These are phyloP conservation scores for Cryphonectria nitschkei DNA, from an alignment of 2,329 filamentous ascomycete genomes.

Conservation along the genomic window DNA sequence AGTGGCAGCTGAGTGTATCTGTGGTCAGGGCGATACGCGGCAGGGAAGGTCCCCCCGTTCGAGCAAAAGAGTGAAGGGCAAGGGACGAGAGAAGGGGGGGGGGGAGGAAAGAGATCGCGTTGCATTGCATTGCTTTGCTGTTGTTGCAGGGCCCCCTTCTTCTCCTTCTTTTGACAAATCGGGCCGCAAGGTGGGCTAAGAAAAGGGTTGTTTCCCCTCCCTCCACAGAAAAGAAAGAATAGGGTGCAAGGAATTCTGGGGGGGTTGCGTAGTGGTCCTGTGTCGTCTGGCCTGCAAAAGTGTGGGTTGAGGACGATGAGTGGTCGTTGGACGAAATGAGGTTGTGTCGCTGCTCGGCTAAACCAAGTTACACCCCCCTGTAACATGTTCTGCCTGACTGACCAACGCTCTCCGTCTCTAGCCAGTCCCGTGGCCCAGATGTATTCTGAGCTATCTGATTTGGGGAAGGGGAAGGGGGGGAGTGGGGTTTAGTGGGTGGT, in stretches of 20 bases:
- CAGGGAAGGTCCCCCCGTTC: slow-evolving; percentile 6
- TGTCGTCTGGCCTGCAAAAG: slow-evolving; percentile 20
- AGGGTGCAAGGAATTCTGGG: slow-evolving; percentile 3
- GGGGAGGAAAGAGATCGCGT: background rate
- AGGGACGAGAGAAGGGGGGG: too few relatives aligned
- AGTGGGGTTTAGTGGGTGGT: background rate
- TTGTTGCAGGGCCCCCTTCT: background rate
- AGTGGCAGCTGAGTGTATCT: background rate
- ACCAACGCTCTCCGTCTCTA: background rate
- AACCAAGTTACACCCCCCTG: background rate
- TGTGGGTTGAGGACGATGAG: slow-evolving; percentile 17
- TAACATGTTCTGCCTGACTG: background rate
- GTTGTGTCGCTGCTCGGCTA: slow-evolving; percentile 7
- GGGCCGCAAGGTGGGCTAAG: slow-evolving; percentile 14
- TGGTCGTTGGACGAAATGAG: slow-evolving; percentile 21
- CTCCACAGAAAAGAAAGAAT: background rate
- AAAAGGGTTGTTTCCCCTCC: background rate
- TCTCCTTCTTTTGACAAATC: slow-evolving; percentile 7
- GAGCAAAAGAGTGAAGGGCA: too few relatives aligned
- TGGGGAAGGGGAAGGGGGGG: background rate
- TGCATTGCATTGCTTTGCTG: slow-evolving; percentile 5
- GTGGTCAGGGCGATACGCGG: slow-evolving; percentile 12
- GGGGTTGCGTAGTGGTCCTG: background rate
- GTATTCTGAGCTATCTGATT: slow-evolving; percentile 3
- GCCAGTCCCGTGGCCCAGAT: background rate